These are phyloP conservation scores for Aspergillus cristatus DNA, from an alignment of 495 filamentous ascomycete species.

Conservation along the genomic window DNA sequence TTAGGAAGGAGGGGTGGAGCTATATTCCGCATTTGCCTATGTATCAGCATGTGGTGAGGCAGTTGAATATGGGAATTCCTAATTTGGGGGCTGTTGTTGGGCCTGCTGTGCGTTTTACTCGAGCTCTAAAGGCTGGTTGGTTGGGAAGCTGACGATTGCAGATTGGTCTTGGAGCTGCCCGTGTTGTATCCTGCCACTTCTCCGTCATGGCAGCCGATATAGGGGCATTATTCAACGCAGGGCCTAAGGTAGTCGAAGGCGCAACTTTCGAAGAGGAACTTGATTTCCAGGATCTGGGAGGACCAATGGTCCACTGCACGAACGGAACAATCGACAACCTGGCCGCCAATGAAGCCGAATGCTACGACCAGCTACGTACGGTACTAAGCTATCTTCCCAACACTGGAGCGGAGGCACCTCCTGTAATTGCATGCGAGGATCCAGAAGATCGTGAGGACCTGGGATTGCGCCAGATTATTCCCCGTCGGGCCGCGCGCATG, in stretches of 20 bases:
- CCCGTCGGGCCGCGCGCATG: slow-evolving; percentile 48
- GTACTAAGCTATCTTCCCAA: slow-evolving; percentile 50
- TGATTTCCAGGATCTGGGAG: slow-evolving; percentile 46
- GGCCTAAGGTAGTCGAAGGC: slow-evolving; percentile 51
- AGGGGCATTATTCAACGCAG: slow-evolving; percentile 53
- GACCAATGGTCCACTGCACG: slow-evolving; percentile 49
- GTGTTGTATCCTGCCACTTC: slow-evolving; percentile 54
- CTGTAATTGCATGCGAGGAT: slow-evolving; percentile 36
- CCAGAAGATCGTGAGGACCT: slow-evolving; percentile 36
- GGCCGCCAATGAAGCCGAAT: slow-evolving; percentile 48
- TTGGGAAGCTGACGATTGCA: slow-evolving; percentile 7
- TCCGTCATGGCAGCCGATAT: slow-evolving; percentile 57
- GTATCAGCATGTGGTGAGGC: slow-evolving; percentile 40
- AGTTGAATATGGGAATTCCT: slow-evolving; percentile 54
- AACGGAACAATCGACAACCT: slow-evolving; percentile 60
- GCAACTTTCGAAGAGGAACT: slow-evolving; percentile 54
- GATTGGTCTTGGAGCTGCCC: slow-evolving; percentile 54
- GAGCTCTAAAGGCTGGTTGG: too few species aligned
- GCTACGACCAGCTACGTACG: slow-evolving; percentile 49
- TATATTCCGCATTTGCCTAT: slow-evolving; percentile 47
- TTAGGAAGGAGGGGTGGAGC: slow-evolving; percentile 42
- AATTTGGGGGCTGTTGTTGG: slow-evolving; percentile 54
- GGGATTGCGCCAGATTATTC: slow-evolving; percentile 46
- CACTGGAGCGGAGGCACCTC: slow-evolving; percentile 43
- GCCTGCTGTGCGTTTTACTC: slow-evolving; percentile 44